Evolutionary conservation across 441 rosid species (phyloP), one percentile per base, ranked within the genome.

Genomic region (Pelargonium myrrhifolium): DNA sequence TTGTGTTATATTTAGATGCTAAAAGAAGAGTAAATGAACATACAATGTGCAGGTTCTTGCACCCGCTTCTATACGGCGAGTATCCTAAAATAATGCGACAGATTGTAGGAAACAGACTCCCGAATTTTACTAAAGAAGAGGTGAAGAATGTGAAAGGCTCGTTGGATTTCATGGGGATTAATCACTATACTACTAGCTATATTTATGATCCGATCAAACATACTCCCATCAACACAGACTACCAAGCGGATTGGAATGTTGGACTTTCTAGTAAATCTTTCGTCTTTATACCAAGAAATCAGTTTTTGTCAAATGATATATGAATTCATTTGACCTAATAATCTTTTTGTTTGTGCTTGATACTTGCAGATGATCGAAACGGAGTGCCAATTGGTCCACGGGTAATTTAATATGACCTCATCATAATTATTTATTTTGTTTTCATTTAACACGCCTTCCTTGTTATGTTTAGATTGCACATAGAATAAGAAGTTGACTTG

Each of bases 181-280:
- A 93, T 74, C 97, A 93, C 63, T 93, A 91, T 71, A 93, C 97
- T 3, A 81, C 93, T 64, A 91, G 74, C 80, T 93, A 73, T 78
- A 86, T 88, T 67, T 78, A 74, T 12, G 81, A 83, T 69, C 93
- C 95, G 1, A 83, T 80, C 49, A 79, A 53, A 55, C 40, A 77
- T 24, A 79, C 72, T n/a, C 80, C 86, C 0, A 82, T 82, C 77
- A 60, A 71, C 56, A 53, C 81, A 18, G 81, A 95, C 67, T 93
- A 93, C 76, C 96, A 88, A 74, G 89, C 87, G 72, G 99, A 93
- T 71, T 91, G 96, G 99, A 87, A 87, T 64, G 87, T 55, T 7
- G 87, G 85, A 64, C 89, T 89, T 71, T 82, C 86, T 72, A 83
- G 99, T 93, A 87, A 82, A 91, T 24, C 8, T 18, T 22, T 10